Evolutionary conservation across 139 green algal species (phyloP), one percentile per base, ranked within the genome.

Genomic region (Limnomonas spitsbergensis): DNA sequence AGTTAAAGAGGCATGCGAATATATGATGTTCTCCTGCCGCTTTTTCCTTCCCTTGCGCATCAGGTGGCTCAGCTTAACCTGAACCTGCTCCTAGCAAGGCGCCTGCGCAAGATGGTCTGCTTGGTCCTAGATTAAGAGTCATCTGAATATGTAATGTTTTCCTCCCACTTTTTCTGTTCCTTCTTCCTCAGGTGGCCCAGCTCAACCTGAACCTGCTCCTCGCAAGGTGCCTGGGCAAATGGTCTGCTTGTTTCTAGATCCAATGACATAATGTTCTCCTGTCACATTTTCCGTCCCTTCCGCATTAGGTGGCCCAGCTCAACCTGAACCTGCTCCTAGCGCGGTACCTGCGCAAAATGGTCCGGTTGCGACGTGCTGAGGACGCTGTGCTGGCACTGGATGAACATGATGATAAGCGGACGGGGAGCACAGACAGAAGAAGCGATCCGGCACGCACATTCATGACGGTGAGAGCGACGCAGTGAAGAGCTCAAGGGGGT

Each of bases 161-260:
- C n/a, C n/a, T n/a, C n/a, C n/a, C n/a, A 61, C 47, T 61, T 61
- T 61, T 61, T 61, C 47, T 61, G 14, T 61, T 20, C 47, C 14
- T 61, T 61, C 47, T 61, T 61, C 20, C n/a, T n/a, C n/a, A 61
- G 72, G 81, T 85, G 32, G 81, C 81, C n/a, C 70, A 76, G 29
- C 76, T 85, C 0, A 85, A 85, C 76, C 39, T 85, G 75, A 75
- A 85, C 76, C 73, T 85, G 39, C 78, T 80, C 40, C 53, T 85
- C 14, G 35, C 76, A 47, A 75, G 76, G 32, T 85, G 72, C 52
- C 66, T 85, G 39, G 75, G 76, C 40, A 47, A 66, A n/a, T n/a
- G n/a, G n/a, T n/a, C n/a, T n/a, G n/a, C n/a, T n/a, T n/a, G n/a
- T n/a, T n/a, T n/a, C n/a, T n/a, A n/a, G n/a, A n/a, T n/a, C n/a